phyloP scores from a whole-genome alignment of 495 filamentous ascomycete genomes.

The Hapsidospora chrysogenum region DNA sequence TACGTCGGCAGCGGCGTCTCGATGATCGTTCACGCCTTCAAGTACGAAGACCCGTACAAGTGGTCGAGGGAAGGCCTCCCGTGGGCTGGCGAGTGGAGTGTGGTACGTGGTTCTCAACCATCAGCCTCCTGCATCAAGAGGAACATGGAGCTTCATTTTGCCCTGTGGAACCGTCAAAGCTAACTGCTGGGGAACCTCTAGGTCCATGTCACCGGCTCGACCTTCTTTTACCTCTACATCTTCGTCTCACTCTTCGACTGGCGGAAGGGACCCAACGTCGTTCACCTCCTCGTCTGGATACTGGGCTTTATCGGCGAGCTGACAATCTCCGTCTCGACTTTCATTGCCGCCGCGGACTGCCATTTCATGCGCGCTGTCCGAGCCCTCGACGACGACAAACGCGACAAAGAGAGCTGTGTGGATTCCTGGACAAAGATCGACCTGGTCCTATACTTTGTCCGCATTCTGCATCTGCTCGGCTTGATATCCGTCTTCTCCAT shows the following conservation, averaged over 20 bases:
- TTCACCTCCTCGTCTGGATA: slow-evolving; percentile 60
- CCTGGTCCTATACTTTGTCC: slow-evolving; percentile 22
- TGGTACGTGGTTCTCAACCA: slow-evolving; percentile 1
- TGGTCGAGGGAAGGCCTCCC: slow-evolving; percentile 11
- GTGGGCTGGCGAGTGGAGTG: slow-evolving; percentile 2
- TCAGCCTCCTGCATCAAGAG: too few relatives aligned
- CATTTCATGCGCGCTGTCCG: slow-evolving; percentile 28
- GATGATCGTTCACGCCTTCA: slow-evolving; percentile 61
- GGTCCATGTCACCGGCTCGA: slow-evolving; percentile 67
- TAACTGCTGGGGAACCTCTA: slow-evolving; percentile 12
- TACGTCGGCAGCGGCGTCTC: slow-evolving; percentile 59
- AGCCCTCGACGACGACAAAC: slow-evolving; percentile 6
- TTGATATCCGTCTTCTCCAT: slow-evolving; percentile 24
- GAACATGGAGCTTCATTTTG: not conserved
- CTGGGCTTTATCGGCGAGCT: slow-evolving; percentile 50
- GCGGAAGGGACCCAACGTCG: slow-evolving; percentile 50
- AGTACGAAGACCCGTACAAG: slow-evolving; percentile 11
- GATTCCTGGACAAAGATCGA: slow-evolving; percentile 35
- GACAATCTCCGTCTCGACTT: slow-evolving; percentile 45
- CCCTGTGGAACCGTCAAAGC: not conserved
- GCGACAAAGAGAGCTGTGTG: slow-evolving; percentile 11
- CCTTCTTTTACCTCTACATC: slow-evolving; percentile 38
- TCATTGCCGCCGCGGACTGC: slow-evolving; percentile 39
- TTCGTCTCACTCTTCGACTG: slow-evolving; percentile 71
- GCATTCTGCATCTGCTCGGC: slow-evolving; percentile 22